Evolutionary conservation across 768 basidiomycete genomes (phyloP), one percentile per base, ranked within the genome.

Genomic region (Steccherinum ochraceum): DNA sequence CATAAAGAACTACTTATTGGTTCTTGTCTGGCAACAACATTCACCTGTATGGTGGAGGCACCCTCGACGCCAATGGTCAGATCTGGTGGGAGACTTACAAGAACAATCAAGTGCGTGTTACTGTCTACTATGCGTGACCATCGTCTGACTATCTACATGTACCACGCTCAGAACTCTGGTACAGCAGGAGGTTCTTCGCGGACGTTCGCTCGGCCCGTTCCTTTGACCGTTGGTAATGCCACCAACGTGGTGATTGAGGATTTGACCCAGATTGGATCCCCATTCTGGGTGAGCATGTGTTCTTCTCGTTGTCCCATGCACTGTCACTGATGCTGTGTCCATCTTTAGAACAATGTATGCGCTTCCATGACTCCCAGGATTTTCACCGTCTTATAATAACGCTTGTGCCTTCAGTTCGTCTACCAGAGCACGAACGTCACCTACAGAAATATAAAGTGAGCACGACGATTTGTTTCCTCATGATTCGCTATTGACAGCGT

Each of bases 51-150:
- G 74, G 76, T 39, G 73, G 74, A 35, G 76, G 75, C 26, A 71
- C 70, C 13, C 65, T 78, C 45, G 73, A 76, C 61, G 73, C 67
- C 42, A 75, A 74, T 45, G 74, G 75, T 3, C 76, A 77, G 55
- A 67, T 70, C 23, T 73, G 74, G 67, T 67, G 62, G 60, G 65
- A 67, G 49, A 56, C 60, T 40, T 57, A 62, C 27, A 59, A 61
- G 49, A 63, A 56, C 47, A 63, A 54, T 2, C 44, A 56, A 35
- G 58, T 61, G 45, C 41, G 58, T 47, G 30, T 16, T 7, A 35
- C 7, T 35, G 30, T 7, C n/a, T n/a, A 5, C 20, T 12, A 24
- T 26, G 26, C 19, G 12, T 41, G 21, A 39, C 25, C 50, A 3
- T 27, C 24, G 24, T 13, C 25, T 24, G 24, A 5, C 30, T 35